Evolutionary conservation across 805 yeast genomes (phyloP), one percentile per base, ranked within the genome.

Genomic region (Jamesozyma hellenica): DNA sequence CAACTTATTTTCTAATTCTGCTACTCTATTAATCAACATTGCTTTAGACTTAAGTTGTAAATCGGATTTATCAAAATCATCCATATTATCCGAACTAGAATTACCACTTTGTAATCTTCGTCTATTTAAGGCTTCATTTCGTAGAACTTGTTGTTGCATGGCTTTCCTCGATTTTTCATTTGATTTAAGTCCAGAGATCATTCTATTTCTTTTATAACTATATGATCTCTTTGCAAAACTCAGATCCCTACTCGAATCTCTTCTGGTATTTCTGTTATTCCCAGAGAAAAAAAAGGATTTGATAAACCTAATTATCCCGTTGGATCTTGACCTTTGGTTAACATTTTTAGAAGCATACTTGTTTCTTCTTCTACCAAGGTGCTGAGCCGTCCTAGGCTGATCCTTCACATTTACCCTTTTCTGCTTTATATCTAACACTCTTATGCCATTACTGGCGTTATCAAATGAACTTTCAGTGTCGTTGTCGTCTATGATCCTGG

Each of bases 91-190:
- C 9, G 5, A 17, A 6, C 16, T 8, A 16, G 30, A 26, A 17
- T n/a, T 6, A 11, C 35, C 39, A 4, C 15, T 18, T 13, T 27
- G 32, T 8, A 40, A 6, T 23, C 16, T 32, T 33, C 46, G 43
- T 17, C 51, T 42, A 37, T 50, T 52, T 32, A 50, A 42, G 3
- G 49, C 51, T 27, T 53, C 57, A 28, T 51, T 52, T 28, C 43
- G 39, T 6, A 49, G 45, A 11, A 52, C 46, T 17, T 50, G 39
- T 15, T 47, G 47, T 21, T 35, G 42, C 25, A 43, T 23, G 21
- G 29, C 16, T 13, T 25, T 28, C 19, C 16, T 29, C 13, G 23
- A 12, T 8, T 25, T 16, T 2, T 8, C 32, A 6, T 10, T 28
- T 10, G 35, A 16, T 17, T 9, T 12, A 9, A 15, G 14, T 3